phyloP scores from a whole-genome alignment of 768 basidiomycete genomes.

The Boletus subparvulus region DNA sequence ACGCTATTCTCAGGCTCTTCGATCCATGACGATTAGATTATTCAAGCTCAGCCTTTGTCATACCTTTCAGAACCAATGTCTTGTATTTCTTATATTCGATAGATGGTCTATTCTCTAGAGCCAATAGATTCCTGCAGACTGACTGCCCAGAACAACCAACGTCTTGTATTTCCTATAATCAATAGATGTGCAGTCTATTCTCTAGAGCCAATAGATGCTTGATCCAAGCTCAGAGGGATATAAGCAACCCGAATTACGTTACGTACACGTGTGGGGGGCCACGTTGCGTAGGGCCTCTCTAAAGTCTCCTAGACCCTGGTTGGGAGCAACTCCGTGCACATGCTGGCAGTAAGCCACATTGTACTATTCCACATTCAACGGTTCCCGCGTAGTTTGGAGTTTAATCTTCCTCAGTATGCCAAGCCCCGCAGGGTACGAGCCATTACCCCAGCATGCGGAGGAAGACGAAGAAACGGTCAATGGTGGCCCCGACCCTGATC shows the following conservation, averaged over 20 bases:
- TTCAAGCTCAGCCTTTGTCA: not conserved
- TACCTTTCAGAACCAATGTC: not conserved
- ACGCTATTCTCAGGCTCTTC: not conserved
- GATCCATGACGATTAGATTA: not conserved
- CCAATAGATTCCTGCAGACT: no score
- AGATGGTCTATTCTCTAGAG: not conserved
- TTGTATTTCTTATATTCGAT: not conserved
- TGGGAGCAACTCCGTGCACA: not conserved
- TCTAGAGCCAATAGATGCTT: no score
- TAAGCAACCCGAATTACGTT: not conserved
- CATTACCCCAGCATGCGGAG: conserved; percentile 41
- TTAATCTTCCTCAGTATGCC: conserved; percentile 35
- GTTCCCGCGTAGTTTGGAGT: not conserved
- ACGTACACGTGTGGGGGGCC: conserved; percentile 6
- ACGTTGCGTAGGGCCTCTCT: not conserved
- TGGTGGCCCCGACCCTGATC: conserved; percentile 28
- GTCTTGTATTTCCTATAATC: not conserved
- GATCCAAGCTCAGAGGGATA: no score
- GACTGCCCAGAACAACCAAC: not conserved
- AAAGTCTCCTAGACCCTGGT: conserved; percentile 10
- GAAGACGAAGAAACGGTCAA: conserved; percentile 41
- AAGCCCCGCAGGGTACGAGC: conserved; percentile 46
- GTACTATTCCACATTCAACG: conserved; percentile 8
- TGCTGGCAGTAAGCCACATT: conserved; percentile 20
- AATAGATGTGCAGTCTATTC: not conserved